A percentile compares a stretch with the other conserved stretches of the same genome.
These are phyloP conservation scores for Solanum bulbocastanum DNA, from an alignment of 257 asterid species.

Conservation along the genomic window DNA sequence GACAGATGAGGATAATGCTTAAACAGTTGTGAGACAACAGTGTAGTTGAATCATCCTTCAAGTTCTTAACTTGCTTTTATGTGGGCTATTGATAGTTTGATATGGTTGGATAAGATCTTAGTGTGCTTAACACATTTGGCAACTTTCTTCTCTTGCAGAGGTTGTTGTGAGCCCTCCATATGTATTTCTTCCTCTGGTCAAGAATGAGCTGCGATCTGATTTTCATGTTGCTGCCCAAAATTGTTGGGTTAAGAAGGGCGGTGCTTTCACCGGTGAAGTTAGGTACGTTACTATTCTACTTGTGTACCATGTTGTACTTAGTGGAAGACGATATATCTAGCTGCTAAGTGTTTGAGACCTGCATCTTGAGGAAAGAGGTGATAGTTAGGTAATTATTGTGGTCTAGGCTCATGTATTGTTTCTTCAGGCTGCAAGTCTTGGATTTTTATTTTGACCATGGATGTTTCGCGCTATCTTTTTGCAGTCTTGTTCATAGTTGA, in stretches of 20 bases:
- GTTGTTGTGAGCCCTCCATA: slow-evolving; percentile 97
- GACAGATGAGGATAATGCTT: neutral
- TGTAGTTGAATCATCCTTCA: neutral
- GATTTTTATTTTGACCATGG: neutral
- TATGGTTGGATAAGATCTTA: neutral
- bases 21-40: neutral
- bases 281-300: slow-evolving; percentile 34
- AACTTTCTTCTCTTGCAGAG: slow-evolving; percentile 38
- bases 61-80: neutral
- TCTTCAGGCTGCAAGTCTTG: neutral
- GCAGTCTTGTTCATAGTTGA: neutral
- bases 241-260: slow-evolving; percentile 98
- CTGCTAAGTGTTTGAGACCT: neutral
- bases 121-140: neutral
- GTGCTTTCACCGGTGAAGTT: slow-evolving; percentile 96
- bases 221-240: slow-evolving; percentile 96
- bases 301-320: neutral
- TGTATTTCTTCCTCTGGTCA: slow-evolving; percentile 71
- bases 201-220: slow-evolving; percentile 56
- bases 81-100: neutral
- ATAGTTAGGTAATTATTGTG: neutral
- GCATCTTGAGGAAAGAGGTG: neutral
- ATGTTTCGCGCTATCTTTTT: neutral
- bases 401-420: neutral
- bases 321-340: neutral